These are phyloP conservation scores for Olyra latifolia DNA, from an alignment of 176 grass and related monocot species.

Conservation along the genomic window DNA sequence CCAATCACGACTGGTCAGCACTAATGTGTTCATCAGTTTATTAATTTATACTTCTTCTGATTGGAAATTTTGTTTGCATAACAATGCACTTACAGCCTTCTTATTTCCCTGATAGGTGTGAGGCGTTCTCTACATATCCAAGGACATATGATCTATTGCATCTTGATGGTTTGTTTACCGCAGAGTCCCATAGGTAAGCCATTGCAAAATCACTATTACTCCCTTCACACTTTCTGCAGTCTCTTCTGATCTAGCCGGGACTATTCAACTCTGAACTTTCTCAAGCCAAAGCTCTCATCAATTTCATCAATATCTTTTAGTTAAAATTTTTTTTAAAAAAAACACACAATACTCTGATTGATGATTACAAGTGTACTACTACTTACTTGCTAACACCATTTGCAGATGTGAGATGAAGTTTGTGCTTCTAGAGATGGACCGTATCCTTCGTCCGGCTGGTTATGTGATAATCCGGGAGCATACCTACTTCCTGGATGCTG, in stretches of 20 bases:
- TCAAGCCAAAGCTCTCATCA: background rate
- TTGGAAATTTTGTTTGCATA: background rate
- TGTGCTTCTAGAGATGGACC: conserved; percentile 96
- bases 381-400: background rate
- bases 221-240: background rate
- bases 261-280: background rate
- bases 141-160: conserved; percentile 93
- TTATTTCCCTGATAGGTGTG: conserved; percentile 53
- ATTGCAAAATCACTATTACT: background rate
- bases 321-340: background rate
- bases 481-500: conserved; percentile 75
- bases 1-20: conserved; percentile 83
- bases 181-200: conserved; percentile 79
- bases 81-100: background rate
- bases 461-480: conserved; percentile 78
- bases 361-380: background rate
- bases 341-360: background rate
- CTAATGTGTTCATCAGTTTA: background rate
- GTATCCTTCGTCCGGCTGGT: conserved; percentile 76
- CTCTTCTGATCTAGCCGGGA: background rate
- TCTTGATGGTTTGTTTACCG: conserved; percentile 80
- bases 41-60: background rate
- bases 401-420: conserved; percentile 84
- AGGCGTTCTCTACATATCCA: conserved; percentile 96
- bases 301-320: background rate